Percentiles rank a stretch among this genome's conserved stretches.
These are phyloP conservation scores for Trametes cubensis DNA, from an alignment of 768 basidiomycete genomes.

Conservation along the genomic window DNA sequence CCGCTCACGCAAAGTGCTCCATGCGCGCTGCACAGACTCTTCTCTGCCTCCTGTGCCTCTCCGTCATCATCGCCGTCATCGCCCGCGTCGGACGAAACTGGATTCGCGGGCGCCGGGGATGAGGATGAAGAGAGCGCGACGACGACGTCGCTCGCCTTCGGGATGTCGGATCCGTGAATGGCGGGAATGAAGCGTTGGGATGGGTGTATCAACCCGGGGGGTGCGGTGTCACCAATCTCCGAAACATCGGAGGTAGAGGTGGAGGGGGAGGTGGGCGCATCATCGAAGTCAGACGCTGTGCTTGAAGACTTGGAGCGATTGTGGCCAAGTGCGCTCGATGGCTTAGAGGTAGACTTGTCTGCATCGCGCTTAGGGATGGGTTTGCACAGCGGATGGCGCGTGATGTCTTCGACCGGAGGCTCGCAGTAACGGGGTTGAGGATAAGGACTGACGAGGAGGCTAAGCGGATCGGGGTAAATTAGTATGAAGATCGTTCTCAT, in stretches of 20 bases:
- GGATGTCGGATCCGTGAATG: conserved; percentile 12
- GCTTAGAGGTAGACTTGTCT: background rate
- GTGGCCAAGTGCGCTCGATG: background rate
- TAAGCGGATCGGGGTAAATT: conserved; percentile 9
- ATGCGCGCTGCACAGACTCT: conserved; percentile 13
- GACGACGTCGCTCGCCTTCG: conserved; percentile 1
- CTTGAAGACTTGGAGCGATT: background rate
- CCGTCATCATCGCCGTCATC: conserved; percentile 3
- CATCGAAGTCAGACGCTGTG: background rate
- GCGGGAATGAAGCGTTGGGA: conserved; percentile 33
- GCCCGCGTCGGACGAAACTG: background rate
- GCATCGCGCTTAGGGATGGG: conserved; percentile 39
- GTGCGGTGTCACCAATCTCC: conserved; percentile 23
- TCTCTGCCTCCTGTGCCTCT: background rate
- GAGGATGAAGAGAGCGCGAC: background rate
- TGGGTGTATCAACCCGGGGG: conserved; percentile 30
- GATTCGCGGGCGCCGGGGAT: background rate
- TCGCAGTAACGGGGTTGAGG: conserved; percentile 43
- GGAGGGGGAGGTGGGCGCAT: background rate
- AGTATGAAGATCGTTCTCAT: background rate
- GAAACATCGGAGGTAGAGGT: conserved; percentile 1
- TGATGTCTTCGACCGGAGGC: conserved; percentile 44
- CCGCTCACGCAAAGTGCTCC: conserved; percentile 16
- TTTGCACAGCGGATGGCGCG: conserved; percentile 42
- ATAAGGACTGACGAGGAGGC: conserved; percentile 42